A percentile compares a stretch with the other conserved stretches of the same genome.
phyloP scores from a whole-genome alignment of 176 grass and related monocot genomes.

The Oryza meridionalis region DNA sequence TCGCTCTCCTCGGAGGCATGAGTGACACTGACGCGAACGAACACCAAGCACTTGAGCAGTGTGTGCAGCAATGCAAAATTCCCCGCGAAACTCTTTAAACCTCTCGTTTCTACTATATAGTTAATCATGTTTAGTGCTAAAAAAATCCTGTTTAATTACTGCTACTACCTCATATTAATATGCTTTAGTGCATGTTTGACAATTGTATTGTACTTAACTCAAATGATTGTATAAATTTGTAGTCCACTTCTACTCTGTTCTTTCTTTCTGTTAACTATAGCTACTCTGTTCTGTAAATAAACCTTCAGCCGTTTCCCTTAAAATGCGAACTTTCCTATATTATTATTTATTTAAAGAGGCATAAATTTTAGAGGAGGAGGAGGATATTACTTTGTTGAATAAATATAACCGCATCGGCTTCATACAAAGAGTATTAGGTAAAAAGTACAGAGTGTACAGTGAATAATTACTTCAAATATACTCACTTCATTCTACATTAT shows the following conservation, averaged over 20 bases:
- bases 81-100: not conserved
- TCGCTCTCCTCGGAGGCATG: not conserved
- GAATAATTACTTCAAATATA: too few species aligned
- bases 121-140: slow-evolving; percentile 10
- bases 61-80: too few species aligned
- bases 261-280: not conserved
- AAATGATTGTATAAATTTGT: not conserved
- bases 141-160: too few species aligned
- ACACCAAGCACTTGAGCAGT: not conserved
- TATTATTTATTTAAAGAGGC: not conserved
- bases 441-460: too few species aligned
- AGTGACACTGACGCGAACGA: not conserved
- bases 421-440: too few species aligned
- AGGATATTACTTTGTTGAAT: too few species aligned
- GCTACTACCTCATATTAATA: not conserved
- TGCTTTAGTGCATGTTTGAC: not conserved
- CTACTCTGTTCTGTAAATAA: not conserved
- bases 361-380: too few species aligned
- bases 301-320: not conserved
- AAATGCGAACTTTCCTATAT: not conserved
- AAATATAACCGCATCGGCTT: too few species aligned
- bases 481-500: too few species aligned
- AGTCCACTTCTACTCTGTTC: not conserved
- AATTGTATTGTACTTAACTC: not conserved
- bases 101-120: not conserved